A percentile compares a stretch with the other conserved stretches of the same genome.
Conservation (phyloP, 768 basidiomycete genomes). For the Tylopilus vinaceipallidus region DNA sequence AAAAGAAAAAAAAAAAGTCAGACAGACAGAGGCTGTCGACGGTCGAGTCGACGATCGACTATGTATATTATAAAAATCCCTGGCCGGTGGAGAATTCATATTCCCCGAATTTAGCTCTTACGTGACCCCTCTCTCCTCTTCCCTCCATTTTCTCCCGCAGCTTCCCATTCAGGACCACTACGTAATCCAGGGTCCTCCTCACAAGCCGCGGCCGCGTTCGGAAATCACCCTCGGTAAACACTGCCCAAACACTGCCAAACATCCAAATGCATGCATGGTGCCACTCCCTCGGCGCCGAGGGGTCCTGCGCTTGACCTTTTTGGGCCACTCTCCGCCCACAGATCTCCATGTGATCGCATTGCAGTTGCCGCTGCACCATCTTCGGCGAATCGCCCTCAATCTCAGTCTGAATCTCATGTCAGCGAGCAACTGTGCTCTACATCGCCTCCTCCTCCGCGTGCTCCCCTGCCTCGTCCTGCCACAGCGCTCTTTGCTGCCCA, state of each 20-base stretch:
- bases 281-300: slow-evolving; percentile 45
- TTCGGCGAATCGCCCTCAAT: slow-evolving; percentile 32
- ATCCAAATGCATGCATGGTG: slow-evolving; percentile 23
- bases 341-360: slow-evolving; percentile 32
- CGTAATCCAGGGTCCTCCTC: slow-evolving; percentile 35
- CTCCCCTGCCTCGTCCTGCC: slow-evolving; percentile 20
- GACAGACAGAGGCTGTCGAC: slow-evolving; percentile 29
- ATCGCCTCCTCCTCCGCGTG: slow-evolving; percentile 18
- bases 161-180: slow-evolving; percentile 26
- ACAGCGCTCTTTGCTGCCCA: slow-evolving; percentile 28
- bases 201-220: slow-evolving; percentile 39
- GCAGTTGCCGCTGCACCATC: slow-evolving; percentile 36
- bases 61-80: slow-evolving; percentile 38
- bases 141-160: slow-evolving; percentile 33
- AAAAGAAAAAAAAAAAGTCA: slow-evolving; percentile 26
- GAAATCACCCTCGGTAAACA: slow-evolving; percentile 39
- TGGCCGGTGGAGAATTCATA: slow-evolving; percentile 40
- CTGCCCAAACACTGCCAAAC: slow-evolving; percentile 21
- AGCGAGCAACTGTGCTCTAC: slow-evolving; percentile 21
- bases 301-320: slow-evolving; percentile 27
- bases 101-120: slow-evolving; percentile 36
- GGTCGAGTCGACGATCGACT: slow-evolving; percentile 33
- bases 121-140: slow-evolving; percentile 30
- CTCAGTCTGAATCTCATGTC: slow-evolving; percentile 30
- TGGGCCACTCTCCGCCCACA: slow-evolving; percentile 32